Base-by-base conservation (phyloP, 1,284 basidiomycete species). In the Ganoderma resinaceum region DNA sequence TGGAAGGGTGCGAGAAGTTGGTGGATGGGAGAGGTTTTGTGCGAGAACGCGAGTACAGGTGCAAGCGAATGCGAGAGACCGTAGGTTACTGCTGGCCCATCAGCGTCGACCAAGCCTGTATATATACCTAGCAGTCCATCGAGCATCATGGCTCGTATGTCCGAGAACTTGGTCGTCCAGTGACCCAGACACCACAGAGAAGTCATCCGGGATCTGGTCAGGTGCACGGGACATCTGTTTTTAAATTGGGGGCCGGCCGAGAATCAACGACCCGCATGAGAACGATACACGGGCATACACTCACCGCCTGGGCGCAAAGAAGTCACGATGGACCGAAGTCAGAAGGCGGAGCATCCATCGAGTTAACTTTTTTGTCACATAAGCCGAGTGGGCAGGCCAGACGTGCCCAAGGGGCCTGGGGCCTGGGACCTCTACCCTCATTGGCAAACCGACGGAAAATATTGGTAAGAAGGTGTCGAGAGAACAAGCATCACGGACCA, bases 251-350 rank as follows among this genome's bases (percentile, higher is more conserved):
- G 20, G n/a, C n/a, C 57, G 55, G 46, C 12, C 40, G 20, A 29
- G 62, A 42, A 29, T 35, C 29, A 35, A 35, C 11, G 42, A 29
- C 16, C 29, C 63, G 49, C 70, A 70, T 68, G 70, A 57, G 70
- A 68, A 66, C 68, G 53, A 18, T 29, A 33, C 46, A 60, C 70
- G 70, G 70, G 64, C 64, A 72, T 68, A 29, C 29, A 61, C 65
- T 64, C 61, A 61, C 70, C 70, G 68, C 52, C 68, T 69, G 62
- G 64, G 66, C 42, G 35, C 37, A 43, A 38, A 37, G 49, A 59
- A 52, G 40, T 33, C 42, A n/a, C n/a, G n/a, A n/a, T n/a, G n/a
- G 43, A 62, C 37, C n/a, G n/a, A 40, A 55, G n/a, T 14, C 35
- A 42, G 20, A 35, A 59, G 23, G 55, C 55, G 35, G 68, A 69